Evolutionary conservation across 2,329 filamentous ascomycete species (phyloP), one percentile per base, ranked within the genome.

Genomic region (Fusarium mangiferae): DNA sequence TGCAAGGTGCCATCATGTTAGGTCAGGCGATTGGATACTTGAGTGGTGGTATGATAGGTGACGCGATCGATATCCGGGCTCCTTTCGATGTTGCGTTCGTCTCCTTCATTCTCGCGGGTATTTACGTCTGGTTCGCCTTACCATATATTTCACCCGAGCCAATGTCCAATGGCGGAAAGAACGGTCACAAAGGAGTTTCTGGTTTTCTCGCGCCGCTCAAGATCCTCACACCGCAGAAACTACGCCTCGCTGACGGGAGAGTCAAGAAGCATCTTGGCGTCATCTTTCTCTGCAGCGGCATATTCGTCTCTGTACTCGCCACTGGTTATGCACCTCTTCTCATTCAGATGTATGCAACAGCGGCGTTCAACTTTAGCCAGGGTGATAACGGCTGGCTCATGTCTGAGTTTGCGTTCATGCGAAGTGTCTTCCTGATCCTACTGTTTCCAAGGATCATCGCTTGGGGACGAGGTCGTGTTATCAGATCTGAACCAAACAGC

Each of bases 1-100:
- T 94, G 1, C 90, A 92, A 72, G 92, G 92, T 0, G 88, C 86
- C 61, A 88, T 92, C 63, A 92, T 93, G 87, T 84, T 94, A 5
- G 92, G 92, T 0, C 88, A 89, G 7, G 90, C 90, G 0, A 83
- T 90, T 14, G 92, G 91, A 0, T 93, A 90, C 61, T 82, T 93
- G 3, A 78, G 88, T 3, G 92, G 92, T 10, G 92, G 92, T 9
- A 81, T 92, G 51, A 84, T 93, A 7, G 90, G 90, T 10, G 90
- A 93, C 69, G 80, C 82, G 0, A 91, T 90, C 66, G 89, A 90
- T 18, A 91, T 93, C 64, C 83, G 87, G 5, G 86, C 88, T 7
- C 92, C 92, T 0, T 94, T 94, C 76, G 86, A 90, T 48, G 85
- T 90, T 0, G 91, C 92, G 0, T 87, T 91, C 24, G 82, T 86